Evolutionary conservation across 2,329 filamentous ascomycete species (phyloP), one percentile per base, ranked within the genome.

Genomic region (Leptoxyphium fumago): DNA sequence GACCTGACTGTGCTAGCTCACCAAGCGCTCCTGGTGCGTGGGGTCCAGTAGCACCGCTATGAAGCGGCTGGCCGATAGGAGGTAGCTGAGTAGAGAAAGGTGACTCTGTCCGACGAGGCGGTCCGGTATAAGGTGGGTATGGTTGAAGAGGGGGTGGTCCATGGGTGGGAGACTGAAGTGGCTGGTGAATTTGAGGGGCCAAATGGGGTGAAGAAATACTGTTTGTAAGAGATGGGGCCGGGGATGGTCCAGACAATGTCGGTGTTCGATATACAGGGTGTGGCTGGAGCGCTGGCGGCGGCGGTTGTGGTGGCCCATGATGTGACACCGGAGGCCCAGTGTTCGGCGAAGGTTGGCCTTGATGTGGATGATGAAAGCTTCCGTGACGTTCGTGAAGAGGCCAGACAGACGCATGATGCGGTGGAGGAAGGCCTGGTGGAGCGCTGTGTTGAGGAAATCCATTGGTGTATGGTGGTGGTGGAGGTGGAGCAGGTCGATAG

Each of bases 191-290:
- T 14, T 59, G 50, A 15, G 43, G 61, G 1, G 60, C 58, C 44
- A 61, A 49, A 21, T 55, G 63, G 21, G 64, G 60, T 18, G 63
- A 64, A 38, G 59, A 58, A 50, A 64, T 51, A 30, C 64, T 61
- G 44, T 65, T 65, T 28, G 52, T 18, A 40, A 51, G 41, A 51
- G 52, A 17, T 36, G 46, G 50, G 38, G 45, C 28, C 60, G 61
- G 5, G 61, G 55, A 34, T 45, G 50, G 21, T 45, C 45, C 39
- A 51, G 53, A 45, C 48, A 41, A 15, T 29, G 36, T 39, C 44
- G 48, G 42, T 29, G 43, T 46, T 42, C 43, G 48, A 15, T 39
- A 46, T 18, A 43, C 45, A 26, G 45, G 46, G 30, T 44, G 46
- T 8, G 41, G 44, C 29, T 43, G 45, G 29, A 46, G 45, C 10